Percentiles rank a stretch among this genome's conserved stretches.
These are phyloP conservation scores for Bromus sterilis DNA, from an alignment of 176 grass and related monocot species.

Conservation along the genomic window DNA sequence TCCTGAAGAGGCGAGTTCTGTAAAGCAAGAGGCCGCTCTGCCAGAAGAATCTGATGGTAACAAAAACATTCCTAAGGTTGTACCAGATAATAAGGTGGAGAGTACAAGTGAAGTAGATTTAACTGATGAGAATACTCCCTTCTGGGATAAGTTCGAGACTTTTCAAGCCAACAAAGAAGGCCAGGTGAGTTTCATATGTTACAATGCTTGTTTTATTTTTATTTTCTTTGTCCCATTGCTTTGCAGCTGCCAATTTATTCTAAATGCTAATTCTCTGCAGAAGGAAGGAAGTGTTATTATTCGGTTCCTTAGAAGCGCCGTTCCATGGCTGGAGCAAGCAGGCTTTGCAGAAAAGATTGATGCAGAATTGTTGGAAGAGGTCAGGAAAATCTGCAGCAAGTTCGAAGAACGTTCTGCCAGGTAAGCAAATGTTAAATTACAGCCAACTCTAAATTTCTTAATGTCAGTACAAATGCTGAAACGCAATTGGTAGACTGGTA, in stretches of 20 bases:
- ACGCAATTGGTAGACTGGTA: background rate
- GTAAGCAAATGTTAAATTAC: slow-evolving; percentile 21
- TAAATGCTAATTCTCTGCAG: slow-evolving; percentile 19
- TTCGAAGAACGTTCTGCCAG: background rate
- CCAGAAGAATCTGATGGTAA: background rate
- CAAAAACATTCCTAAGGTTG: background rate
- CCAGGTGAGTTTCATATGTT: slow-evolving; percentile 27
- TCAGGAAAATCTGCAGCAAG: background rate
- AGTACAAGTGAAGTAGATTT: background rate
- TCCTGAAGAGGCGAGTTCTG: background rate
- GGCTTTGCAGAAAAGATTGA: background rate
- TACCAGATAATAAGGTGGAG: background rate
- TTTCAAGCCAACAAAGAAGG: slow-evolving; percentile 25
- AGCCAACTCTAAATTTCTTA: background rate
- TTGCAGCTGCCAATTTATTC: background rate
- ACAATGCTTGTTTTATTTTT: background rate
- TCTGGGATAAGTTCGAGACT: slow-evolving; percentile 24
- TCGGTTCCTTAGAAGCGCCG: slow-evolving; percentile 4
- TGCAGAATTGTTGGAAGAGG: slow-evolving; percentile 20
- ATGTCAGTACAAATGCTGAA: background rate
- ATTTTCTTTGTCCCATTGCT: background rate
- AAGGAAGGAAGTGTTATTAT: background rate
- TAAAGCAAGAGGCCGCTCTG: background rate
- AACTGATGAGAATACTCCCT: background rate
- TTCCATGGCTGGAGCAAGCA: slow-evolving; percentile 12